These are phyloP conservation scores for Annona squamosa DNA, from an alignment of 164 flowering plant species.

Conservation along the genomic window DNA sequence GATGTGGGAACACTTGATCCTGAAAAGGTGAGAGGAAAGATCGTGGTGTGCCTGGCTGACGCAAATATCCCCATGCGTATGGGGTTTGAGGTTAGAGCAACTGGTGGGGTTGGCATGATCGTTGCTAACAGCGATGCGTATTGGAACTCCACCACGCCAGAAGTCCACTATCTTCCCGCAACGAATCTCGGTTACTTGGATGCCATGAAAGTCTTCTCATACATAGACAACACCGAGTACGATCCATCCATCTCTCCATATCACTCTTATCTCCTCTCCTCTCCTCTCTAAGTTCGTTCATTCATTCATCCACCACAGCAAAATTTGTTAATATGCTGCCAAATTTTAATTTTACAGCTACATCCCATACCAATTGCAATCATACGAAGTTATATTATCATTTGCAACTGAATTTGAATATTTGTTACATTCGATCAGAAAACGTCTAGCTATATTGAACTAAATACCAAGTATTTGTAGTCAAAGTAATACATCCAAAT, in stretches of 20 bases:
- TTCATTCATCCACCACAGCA: too few species aligned
- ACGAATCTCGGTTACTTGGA: constrained; percentile 30
- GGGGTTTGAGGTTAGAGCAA: constrained; percentile 24
- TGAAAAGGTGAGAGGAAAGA: constrained; percentile 49
- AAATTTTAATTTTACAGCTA: too few species aligned
- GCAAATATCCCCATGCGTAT: constrained; percentile 30
- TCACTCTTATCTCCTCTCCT: too few species aligned
- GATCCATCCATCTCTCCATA: not conserved
- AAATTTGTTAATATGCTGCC: too few species aligned
- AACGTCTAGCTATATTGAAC: too few species aligned
- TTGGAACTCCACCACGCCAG: constrained; percentile 33
- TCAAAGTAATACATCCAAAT: too few species aligned
- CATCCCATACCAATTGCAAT: too few species aligned
- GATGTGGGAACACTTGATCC: constrained; percentile 34
- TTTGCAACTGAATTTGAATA: too few species aligned
- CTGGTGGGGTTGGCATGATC: constrained; percentile 60
- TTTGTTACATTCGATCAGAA: too few species aligned
- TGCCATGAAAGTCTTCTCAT: constrained; percentile 29
- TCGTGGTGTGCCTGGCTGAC: constrained; percentile 52
- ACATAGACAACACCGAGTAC: constrained; percentile 46
- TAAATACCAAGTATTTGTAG: too few species aligned
- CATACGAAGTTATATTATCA: too few species aligned
- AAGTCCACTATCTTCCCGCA: constrained; percentile 46
- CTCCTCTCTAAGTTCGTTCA: too few species aligned
- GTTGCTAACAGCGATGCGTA: constrained; percentile 37